Evolutionary conservation across 805 yeast species (phyloP).

Genomic region (Tetrapisispora namnaoensis): DNA sequence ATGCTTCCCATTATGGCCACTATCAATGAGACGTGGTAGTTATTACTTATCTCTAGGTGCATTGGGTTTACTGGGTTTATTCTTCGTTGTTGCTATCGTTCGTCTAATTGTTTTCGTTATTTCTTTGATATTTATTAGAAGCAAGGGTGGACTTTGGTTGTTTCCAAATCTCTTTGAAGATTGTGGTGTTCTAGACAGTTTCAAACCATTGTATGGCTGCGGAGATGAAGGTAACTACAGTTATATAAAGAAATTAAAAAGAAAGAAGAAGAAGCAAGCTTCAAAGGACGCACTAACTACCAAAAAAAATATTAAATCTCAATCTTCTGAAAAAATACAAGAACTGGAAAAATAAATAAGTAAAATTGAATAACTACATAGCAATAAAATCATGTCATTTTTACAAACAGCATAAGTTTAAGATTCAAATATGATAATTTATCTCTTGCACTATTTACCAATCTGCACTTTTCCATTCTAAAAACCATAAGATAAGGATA

Average conservation of each 20-base stretch:
- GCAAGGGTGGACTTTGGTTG: constrained; percentile 80
- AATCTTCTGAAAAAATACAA: background rate
- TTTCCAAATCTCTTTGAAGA: constrained; percentile 95
- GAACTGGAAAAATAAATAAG: background rate
- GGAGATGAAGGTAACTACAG: constrained; percentile 37
- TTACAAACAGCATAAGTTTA: no score
- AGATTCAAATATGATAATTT: no score
- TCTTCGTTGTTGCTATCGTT: constrained; percentile 70
- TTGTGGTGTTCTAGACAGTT: constrained; percentile 87
- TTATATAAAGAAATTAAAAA: constrained; percentile 25
- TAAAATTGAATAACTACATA: background rate
- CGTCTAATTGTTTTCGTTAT: constrained; percentile 59
- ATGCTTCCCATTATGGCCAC: constrained; percentile 93
- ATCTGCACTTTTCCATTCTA: no score
- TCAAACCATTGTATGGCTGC: constrained; percentile 83
- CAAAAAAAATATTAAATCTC: background rate
- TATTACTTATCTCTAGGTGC: constrained; percentile 80
- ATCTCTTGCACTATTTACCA: no score
- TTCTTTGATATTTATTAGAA: constrained; percentile 19
- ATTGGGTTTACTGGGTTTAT: constrained; percentile 61
- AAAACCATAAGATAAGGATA: no score
- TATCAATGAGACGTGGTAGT: constrained; percentile 76
- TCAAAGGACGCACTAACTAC: constrained; percentile 10
- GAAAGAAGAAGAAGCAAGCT: constrained; percentile 22
- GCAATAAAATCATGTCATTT: background rate